Evolutionary conservation across 192 early-diverging fungal genomes (phyloP).

Genomic region (Coemansia sp.): DNA sequence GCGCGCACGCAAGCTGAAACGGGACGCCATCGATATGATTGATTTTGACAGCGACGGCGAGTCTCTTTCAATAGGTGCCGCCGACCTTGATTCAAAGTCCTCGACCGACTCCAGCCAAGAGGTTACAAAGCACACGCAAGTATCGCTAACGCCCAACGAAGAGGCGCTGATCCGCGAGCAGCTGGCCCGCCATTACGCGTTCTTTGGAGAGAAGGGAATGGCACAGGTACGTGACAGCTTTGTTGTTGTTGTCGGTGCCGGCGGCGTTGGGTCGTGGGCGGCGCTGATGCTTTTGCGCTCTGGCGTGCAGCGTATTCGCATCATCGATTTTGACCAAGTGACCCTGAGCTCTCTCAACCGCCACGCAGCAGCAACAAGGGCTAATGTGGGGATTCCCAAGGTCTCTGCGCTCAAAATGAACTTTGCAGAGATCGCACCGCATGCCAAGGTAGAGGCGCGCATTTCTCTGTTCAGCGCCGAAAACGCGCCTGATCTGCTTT

Average conservation of each 20-base stretch:
- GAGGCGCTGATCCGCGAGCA: conserved; percentile 84
- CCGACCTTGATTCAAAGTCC: not conserved
- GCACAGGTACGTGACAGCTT: conserved; percentile 72
- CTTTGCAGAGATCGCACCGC: conserved; percentile 76
- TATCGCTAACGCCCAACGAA: conserved; percentile 41
- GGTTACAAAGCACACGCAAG: conserved; percentile 44
- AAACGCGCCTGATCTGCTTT: conserved; percentile 67
- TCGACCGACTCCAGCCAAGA: not conserved
- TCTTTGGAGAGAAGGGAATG: conserved; percentile 83
- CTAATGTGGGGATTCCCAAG: conserved; percentile 89
- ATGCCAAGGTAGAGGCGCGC: conserved; percentile 72
- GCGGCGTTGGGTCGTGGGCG: conserved; percentile 90
- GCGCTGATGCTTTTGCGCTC: conserved; percentile 89
- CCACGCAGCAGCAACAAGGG: conserved; percentile 89
- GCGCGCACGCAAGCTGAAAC: conserved; percentile 59
- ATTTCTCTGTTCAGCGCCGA: conserved; percentile 75
- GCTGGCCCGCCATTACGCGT: conserved; percentile 80
- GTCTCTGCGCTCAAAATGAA: conserved; percentile 70
- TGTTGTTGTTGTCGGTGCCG: conserved; percentile 93
- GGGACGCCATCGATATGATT: conserved; percentile 48
- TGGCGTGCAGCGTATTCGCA: conserved; percentile 79
- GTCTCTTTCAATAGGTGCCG: not conserved
- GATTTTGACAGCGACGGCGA: conserved; percentile 17
- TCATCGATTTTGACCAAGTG: conserved; percentile 99
- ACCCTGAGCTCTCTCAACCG: conserved; percentile 91